phyloP scores from a whole-genome alignment of 2,329 filamentous ascomycete genomes.

The Canariomyces notabilis region DNA sequence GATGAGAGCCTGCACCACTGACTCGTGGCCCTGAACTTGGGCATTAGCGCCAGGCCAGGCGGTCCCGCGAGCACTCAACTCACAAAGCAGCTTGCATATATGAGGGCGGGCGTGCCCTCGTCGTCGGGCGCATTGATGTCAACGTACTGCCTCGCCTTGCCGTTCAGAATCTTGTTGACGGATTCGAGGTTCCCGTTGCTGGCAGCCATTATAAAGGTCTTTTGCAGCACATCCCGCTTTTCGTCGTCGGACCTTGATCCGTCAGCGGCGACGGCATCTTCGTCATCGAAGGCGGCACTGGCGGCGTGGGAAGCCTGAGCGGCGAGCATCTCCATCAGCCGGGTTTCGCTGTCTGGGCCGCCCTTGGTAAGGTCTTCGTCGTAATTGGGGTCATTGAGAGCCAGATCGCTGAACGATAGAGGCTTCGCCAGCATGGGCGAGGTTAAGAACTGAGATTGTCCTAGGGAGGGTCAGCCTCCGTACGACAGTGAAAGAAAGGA shows the following conservation, averaged over 20 bases:
- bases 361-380: constrained; percentile 60
- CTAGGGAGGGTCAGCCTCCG: constrained; percentile 42
- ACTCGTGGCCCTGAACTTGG: constrained; percentile 67
- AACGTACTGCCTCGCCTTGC: constrained; percentile 68
- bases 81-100: constrained; percentile 97
- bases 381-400: constrained; percentile 71
- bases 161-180: constrained; percentile 69
- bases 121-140: constrained; percentile 86
- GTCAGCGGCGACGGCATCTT: constrained; percentile 72
- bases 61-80: constrained; percentile 32
- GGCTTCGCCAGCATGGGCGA: constrained; percentile 80
- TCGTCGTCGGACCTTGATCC: constrained; percentile 67
- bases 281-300: constrained; percentile 66
- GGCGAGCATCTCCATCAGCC: constrained; percentile 92
- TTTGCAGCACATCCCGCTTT: constrained; percentile 78
- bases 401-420: constrained; percentile 73
- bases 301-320: constrained; percentile 84
- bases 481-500: constrained; percentile 14
- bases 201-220: constrained; percentile 86
- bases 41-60: constrained; percentile 12
- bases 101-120: constrained; percentile 91
- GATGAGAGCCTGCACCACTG: constrained; percentile 78
- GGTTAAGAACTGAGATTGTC: constrained; percentile 92
- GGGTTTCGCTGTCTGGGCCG: constrained; percentile 70
- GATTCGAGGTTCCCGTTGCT: constrained; percentile 90